Conservation (phyloP, 2,329 filamentous ascomycete genomes). For the Albifimbria verrucaria region DNA sequence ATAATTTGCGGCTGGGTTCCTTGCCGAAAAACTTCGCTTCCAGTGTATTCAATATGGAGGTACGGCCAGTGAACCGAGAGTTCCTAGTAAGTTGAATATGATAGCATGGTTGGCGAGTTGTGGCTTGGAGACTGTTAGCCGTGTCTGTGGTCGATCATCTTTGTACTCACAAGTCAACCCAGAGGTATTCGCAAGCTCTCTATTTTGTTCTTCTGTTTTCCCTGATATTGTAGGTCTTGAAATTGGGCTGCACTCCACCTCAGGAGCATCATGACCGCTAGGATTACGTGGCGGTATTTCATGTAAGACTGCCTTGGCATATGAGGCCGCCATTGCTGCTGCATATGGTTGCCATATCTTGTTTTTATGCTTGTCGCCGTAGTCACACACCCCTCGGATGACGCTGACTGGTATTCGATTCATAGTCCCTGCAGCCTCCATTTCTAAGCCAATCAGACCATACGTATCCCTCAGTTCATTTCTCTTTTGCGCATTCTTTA, state of each 20-base stretch:
- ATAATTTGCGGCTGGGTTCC: conserved; percentile 9
- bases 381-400: conserved; percentile 30
- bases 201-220: too few species aligned
- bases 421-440: conserved; percentile 29
- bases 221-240: too few species aligned
- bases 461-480: conserved; percentile 22
- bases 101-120: conserved; percentile 2
- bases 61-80: conserved; percentile 21
- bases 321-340: conserved; percentile 24
- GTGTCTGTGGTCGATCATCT: too few species aligned
- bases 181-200: too few species aligned
- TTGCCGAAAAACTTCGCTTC: too few species aligned
- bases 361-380: conserved; percentile 28
- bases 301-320: conserved; percentile 10
- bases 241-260: too few species aligned
- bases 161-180: too few species aligned
- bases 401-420: conserved; percentile 29
- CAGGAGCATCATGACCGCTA: too few species aligned
- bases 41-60: conserved; percentile 16
- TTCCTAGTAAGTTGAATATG: conserved; percentile 13
- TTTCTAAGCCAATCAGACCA: conserved; percentile 28
- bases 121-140: neutral
- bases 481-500: conserved; percentile 19
- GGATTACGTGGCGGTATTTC: conserved; percentile 5
- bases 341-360: conserved; percentile 32